Evolutionary conservation across 75 land plant species (phyloP), one percentile per base, ranked within the genome.

Genomic region (Selaginella tamariscina): DNA sequence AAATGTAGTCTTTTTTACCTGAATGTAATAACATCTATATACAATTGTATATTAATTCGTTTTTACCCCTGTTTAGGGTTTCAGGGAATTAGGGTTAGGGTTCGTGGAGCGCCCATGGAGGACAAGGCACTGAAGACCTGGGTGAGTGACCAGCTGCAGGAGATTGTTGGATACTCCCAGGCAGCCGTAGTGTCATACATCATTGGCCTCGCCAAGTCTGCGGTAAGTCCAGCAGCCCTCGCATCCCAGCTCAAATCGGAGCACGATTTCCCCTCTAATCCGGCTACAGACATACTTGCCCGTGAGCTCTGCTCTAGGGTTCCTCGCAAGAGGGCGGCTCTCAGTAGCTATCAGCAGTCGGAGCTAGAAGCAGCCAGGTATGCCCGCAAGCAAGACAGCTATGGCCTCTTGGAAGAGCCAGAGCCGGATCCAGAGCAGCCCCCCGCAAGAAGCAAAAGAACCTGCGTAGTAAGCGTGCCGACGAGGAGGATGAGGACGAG

Each of bases 101-200:
- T 15, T 39, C 49, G 5, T 39, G 49, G 49, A 5, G 15, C 15
- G 49, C 11, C 49, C 49, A 15, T 5, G 64, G 77, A 74, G 26
- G 86, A 90, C 22, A 71, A 69, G 55, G 44, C 73, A 33, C 66
- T 86, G 21, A 82, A 72, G 66, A 71, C 69, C 18, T 89, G 98
- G 98, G 85, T 94, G n/a, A 86, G 89, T 0, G 95, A 94, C 29
- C 73, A 79, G 75, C 68, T 94, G 56, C 80, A 84, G 32, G 75
- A 75, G 0, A 68, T 89, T 9, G 32, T 86, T 59, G 98, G 90
- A 1, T 86, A 70, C 70, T 84, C 90, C 30, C 69, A 78, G 55
- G 56, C 86, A 0, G 63, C 83, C 8, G 71, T 89, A 5, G 88
- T 86, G 21, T 77, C 86, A 24, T 94, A 79, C 65, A 68, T 94